Evolutionary conservation across 768 basidiomycete species (phyloP).

Genomic region (Mycena amicta): DNA sequence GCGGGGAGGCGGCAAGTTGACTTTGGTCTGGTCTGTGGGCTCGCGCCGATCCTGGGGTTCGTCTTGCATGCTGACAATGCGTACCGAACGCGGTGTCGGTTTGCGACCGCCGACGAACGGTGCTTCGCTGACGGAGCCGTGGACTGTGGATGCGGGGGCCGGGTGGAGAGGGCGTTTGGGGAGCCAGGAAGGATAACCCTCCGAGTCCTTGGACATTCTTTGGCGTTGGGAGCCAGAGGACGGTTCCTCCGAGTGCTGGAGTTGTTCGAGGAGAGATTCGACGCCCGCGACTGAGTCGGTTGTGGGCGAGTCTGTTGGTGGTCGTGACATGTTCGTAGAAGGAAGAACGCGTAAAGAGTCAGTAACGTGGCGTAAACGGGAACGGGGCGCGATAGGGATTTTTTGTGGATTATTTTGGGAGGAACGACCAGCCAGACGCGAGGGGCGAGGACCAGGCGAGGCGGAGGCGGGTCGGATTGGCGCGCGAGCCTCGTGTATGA

Average conservation of each 20-base stretch:
- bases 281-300: slow-evolving; percentile 27
- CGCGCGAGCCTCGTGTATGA: slow-evolving; percentile 49
- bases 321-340: slow-evolving; percentile 41
- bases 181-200: slow-evolving; percentile 85
- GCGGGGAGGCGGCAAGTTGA: slow-evolving; percentile 44
- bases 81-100: slow-evolving; percentile 78
- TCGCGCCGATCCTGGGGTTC: slow-evolving; percentile 45
- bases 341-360: slow-evolving; percentile 20
- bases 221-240: slow-evolving; percentile 33
- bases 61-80: slow-evolving; percentile 74
- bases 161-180: slow-evolving; percentile 78
- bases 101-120: slow-evolving; percentile 64
- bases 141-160: slow-evolving; percentile 70
- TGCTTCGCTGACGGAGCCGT: slow-evolving; percentile 49
- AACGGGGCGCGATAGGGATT: slow-evolving; percentile 20
- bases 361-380: slow-evolving; percentile 11
- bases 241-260: slow-evolving; percentile 26
- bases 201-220: slow-evolving; percentile 43
- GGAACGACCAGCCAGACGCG: slow-evolving; percentile 24
- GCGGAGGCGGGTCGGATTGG: slow-evolving; percentile 23
- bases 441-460: slow-evolving; percentile 24
- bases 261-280: slow-evolving; percentile 22
- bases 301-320: slow-evolving; percentile 32
- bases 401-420: slow-evolving; percentile 29
- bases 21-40: slow-evolving; percentile 53